phyloP scores from a whole-genome alignment of 306 rosid species.

The Vigna trinervia region DNA sequence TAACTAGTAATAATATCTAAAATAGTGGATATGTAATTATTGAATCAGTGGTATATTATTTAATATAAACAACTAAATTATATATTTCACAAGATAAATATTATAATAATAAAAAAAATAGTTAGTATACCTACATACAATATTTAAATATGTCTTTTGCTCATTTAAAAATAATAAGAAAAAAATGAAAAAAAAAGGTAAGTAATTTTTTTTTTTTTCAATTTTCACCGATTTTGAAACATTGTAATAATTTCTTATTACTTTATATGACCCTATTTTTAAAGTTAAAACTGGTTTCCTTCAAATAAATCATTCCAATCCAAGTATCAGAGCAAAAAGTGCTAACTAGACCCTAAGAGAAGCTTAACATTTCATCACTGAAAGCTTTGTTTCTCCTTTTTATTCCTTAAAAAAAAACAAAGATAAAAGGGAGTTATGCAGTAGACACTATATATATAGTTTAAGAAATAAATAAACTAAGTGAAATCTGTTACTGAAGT shows the following conservation, averaged over 20 bases:
- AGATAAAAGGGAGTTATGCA: too few species aligned
- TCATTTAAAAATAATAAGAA: background rate
- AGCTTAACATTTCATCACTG: background rate
- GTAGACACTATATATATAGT: too few species aligned
- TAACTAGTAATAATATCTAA: background rate
- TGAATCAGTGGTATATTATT: background rate
- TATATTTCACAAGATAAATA: background rate
- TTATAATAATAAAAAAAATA: background rate
- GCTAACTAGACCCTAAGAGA: background rate
- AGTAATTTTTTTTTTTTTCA: too few species aligned
- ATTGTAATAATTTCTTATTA: too few species aligned
- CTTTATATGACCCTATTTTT: too few species aligned
- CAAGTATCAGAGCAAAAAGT: too few species aligned
- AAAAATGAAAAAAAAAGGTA: too few species aligned
- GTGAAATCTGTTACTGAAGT: background rate
- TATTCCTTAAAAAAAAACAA: too few species aligned
- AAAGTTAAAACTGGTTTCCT: too few species aligned
- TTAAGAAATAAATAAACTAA: background rate
- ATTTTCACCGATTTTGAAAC: too few species aligned
- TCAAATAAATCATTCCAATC: too few species aligned
- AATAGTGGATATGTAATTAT: background rate
- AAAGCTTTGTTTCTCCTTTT: too few species aligned
- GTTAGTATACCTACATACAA: background rate
- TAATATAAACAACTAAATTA: background rate
- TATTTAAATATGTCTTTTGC: background rate